Base-by-base conservation (phyloP, 768 basidiomycete genomes). In the Sporobolomyces phaffii region DNA sequence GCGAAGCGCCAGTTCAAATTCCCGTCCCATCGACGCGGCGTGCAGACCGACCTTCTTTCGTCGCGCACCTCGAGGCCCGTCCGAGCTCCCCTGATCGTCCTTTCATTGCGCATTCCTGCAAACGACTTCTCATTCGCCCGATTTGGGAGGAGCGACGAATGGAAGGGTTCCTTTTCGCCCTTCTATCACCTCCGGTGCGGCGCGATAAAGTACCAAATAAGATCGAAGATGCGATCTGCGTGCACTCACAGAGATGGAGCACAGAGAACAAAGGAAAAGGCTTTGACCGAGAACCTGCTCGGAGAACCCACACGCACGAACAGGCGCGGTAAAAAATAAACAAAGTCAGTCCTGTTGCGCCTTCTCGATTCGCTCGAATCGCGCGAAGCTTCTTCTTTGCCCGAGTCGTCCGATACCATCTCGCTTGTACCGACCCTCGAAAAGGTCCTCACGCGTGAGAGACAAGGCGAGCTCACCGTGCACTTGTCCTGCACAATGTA, bases 131-230 rank as follows among this genome's bases (percentile, higher is more conserved):
- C 18, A 38, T 36, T 20, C 11, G 50, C 52, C 52, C 52, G 52
- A 54, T 54, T 41, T 54, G 52, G 56, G 56, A 44, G 29, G 29
- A 44, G 22, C 6, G 22, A 8, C 10, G 11, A 8, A n/a, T 17
- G 22, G 22, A 41, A 41, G 15, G 24, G 26, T 44, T 57, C 38
- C 54, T 38, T 26, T 31, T 57, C 29, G 4, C 26, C n/a, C n/a
- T 58, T 24, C 28, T 33, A 44, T 47, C 43, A 44, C 44, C 41
- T 44, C 18, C n/a, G 9, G 15, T 36, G 10, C 34, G 17, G 17
- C 10, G 26, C 22, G 49, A 51, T 52, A 34, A 34, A 53, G 63
- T n/a, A 41, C 47, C 62, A 41, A 31, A 49, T 38, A 34, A 52
- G 53, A 57, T 40, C 51, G 45, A 48, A 64, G 40, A 36, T 31